A percentile compares a stretch with the other conserved stretches of the same genome.
These are phyloP conservation scores for Teratosphaeria zuluensis DNA, from an alignment of 2,329 filamentous ascomycete genomes.

Conservation along the genomic window DNA sequence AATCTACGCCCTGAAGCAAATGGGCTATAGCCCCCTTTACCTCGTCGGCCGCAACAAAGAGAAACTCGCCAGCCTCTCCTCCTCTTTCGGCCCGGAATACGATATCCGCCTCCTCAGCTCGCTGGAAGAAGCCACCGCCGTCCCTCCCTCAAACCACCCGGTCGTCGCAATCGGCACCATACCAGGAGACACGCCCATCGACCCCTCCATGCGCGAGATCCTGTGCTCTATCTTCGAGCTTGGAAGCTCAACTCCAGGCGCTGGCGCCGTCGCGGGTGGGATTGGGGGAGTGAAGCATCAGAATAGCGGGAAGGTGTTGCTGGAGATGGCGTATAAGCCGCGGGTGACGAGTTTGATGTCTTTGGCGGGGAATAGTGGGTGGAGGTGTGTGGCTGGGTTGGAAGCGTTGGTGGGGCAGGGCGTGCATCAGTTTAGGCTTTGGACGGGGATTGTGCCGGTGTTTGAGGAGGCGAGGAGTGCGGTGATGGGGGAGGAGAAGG, in stretches of 20 bases:
- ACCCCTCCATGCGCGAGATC: constrained; percentile 56
- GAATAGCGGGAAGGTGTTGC: constrained; percentile 48
- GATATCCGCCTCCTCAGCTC: constrained; percentile 56
- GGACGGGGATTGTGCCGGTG: constrained; percentile 71
- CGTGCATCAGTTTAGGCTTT: constrained; percentile 64
- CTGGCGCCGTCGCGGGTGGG: constrained; percentile 19
- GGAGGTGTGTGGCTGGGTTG: constrained; percentile 75
- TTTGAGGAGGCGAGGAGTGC: constrained; percentile 58
- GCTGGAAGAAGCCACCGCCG: constrained; percentile 39
- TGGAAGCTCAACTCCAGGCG: constrained; percentile 32
- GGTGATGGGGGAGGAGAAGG: constrained; percentile 19
- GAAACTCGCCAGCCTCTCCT: constrained; percentile 58
- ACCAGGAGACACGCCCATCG: constrained; percentile 77
- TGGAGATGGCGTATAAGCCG: constrained; percentile 98
- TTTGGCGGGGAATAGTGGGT: constrained; percentile 65
- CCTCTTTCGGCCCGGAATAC: constrained; percentile 59
- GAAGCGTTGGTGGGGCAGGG: constrained; percentile 85
- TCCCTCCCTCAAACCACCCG: constrained; percentile 43
- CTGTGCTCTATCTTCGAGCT: constrained; percentile 46
- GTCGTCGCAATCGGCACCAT: constrained; percentile 80
- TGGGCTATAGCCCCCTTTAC: constrained; percentile 80
- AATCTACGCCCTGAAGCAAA: constrained; percentile 73
- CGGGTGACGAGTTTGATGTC: constrained; percentile 74
- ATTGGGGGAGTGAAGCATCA: constrained; percentile 22
- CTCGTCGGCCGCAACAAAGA: constrained; percentile 65